phyloP scores from a whole-genome alignment of 768 basidiomycete genomes.

The Rhodotorula sphaerocarpa region DNA sequence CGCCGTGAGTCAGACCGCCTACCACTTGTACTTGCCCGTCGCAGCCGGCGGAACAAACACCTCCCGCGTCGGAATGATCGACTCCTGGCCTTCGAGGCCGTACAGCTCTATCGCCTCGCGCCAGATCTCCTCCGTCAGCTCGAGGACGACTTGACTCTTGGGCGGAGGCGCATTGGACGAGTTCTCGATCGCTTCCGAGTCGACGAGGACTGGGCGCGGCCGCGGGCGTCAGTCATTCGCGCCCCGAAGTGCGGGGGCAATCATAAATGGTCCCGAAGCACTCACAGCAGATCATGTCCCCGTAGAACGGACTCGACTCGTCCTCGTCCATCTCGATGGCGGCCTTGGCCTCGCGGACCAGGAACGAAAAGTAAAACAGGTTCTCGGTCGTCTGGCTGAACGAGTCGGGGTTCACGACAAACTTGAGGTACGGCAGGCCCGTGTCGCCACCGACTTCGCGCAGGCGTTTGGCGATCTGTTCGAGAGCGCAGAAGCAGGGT shows the following conservation, averaged over 20 bases:
- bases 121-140: conserved; percentile 87
- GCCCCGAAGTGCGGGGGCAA: neutral
- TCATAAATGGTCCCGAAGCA: neutral
- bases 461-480: conserved; percentile 59
- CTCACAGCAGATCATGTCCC: conserved; percentile 34
- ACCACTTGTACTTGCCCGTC: conserved; percentile 21
- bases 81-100: conserved; percentile 55
- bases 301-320: conserved; percentile 41
- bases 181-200: conserved; percentile 51
- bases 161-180: conserved; percentile 59
- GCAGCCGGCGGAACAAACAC: conserved; percentile 29
- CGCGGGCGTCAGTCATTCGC: neutral
- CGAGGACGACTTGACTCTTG: conserved; percentile 80
- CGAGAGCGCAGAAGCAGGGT: neutral
- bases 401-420: conserved; percentile 79
- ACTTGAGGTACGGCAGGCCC: conserved; percentile 69
- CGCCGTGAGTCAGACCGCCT: too few relatives aligned
- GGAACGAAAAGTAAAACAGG: conserved; percentile 86
- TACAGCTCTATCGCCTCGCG: conserved; percentile 78
- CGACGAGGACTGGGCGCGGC: conserved; percentile 9
- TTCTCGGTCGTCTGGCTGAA: conserved; percentile 91
- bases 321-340: conserved; percentile 51
- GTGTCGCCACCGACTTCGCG: conserved; percentile 42
- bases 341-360: conserved; percentile 44
- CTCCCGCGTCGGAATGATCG: conserved; percentile 67